phyloP scores from a whole-genome alignment of 305 asterid species.

The Fraxinus nigra region DNA sequence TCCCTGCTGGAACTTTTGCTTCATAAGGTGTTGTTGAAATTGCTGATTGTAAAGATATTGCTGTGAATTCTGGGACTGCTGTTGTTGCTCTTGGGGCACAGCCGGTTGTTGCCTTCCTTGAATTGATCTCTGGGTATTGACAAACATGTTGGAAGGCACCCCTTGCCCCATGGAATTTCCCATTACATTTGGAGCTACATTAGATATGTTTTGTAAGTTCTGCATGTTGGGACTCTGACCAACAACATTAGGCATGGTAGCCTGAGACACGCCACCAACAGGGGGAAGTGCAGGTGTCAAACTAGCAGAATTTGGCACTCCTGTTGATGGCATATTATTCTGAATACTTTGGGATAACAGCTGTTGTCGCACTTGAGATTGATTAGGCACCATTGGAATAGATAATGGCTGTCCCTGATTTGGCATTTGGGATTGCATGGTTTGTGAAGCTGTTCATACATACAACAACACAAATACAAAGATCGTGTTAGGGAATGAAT shows the following conservation, averaged over 20 bases:
- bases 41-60: slow-evolving; percentile 80
- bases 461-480: slow-evolving; percentile 12
- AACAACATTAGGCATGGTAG: slow-evolving; percentile 57
- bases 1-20: slow-evolving; percentile 76
- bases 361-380: slow-evolving; percentile 78
- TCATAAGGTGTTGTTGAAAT: slow-evolving; percentile 61
- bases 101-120: slow-evolving; percentile 73
- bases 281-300: slow-evolving; percentile 58
- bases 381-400: slow-evolving; percentile 56
- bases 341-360: slow-evolving; percentile 60
- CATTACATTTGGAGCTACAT: slow-evolving; percentile 49
- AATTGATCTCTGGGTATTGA: slow-evolving; percentile 75
- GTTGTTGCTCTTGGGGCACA: slow-evolving; percentile 65
- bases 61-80: slow-evolving; percentile 70
- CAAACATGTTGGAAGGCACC: slow-evolving; percentile 60
- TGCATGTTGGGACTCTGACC: slow-evolving; percentile 75
- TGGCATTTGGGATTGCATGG: slow-evolving; percentile 74
- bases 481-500: slow-evolving; percentile 11
- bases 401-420: slow-evolving; percentile 68
- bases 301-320: slow-evolving; percentile 65
- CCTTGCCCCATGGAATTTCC: slow-evolving; percentile 84
- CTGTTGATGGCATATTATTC: slow-evolving; percentile 61
- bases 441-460: slow-evolving; percentile 55
- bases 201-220: slow-evolving; percentile 62
- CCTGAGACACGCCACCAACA: slow-evolving; percentile 59